A percentile compares a stretch with the other conserved stretches of the same genome.
Evolutionary conservation across 1,284 basidiomycete genomes (phyloP).

Genomic region (Irpex rosettiformis): DNA sequence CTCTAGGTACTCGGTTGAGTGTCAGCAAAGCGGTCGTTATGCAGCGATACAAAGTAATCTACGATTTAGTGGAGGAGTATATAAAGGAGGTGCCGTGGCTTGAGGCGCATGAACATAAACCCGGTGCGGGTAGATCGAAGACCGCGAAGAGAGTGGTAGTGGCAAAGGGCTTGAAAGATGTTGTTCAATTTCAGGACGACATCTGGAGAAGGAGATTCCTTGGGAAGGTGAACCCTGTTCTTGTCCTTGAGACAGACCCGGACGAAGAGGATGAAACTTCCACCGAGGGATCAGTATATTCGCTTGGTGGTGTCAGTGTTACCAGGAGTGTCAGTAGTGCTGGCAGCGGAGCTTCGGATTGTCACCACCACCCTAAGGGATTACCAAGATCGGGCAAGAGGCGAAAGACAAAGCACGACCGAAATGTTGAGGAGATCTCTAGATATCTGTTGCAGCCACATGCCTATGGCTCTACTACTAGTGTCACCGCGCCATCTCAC

Average conservation of each 20-base stretch:
- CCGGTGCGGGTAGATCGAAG: conserved; percentile 37
- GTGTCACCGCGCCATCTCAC: conserved; percentile 12
- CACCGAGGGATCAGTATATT: conserved; percentile 8
- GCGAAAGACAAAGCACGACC: conserved; percentile 37
- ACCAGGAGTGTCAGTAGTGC: conserved; percentile 7
- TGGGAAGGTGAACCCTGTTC: conserved; percentile 28
- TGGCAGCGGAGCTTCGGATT: not conserved
- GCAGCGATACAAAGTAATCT: conserved; percentile 63
- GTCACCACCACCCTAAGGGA: conserved; percentile 13
- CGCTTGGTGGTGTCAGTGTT: conserved; percentile 14
- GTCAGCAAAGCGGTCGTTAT: conserved; percentile 53
- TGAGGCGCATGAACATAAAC: conserved; percentile 34
- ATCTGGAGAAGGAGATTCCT: conserved; percentile 44
- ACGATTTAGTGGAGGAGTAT: conserved; percentile 55
- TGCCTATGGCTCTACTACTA: conserved; percentile 23
- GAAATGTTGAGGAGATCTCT: conserved; percentile 41
- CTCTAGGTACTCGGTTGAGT: conserved; percentile 48
- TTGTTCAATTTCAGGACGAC: conserved; percentile 62
- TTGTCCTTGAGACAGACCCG: conserved; percentile 37
- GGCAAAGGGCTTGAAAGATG: conserved; percentile 62
- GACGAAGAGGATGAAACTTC: conserved; percentile 27
- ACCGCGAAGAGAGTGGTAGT: conserved; percentile 58
- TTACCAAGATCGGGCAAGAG: conserved; percentile 31
- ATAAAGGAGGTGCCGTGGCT: conserved; percentile 71
- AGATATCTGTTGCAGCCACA: conserved; percentile 53